Evolutionary conservation across 805 yeast species (phyloP), one percentile per base, ranked within the genome.

Genomic region (Peterozyma toletana): DNA sequence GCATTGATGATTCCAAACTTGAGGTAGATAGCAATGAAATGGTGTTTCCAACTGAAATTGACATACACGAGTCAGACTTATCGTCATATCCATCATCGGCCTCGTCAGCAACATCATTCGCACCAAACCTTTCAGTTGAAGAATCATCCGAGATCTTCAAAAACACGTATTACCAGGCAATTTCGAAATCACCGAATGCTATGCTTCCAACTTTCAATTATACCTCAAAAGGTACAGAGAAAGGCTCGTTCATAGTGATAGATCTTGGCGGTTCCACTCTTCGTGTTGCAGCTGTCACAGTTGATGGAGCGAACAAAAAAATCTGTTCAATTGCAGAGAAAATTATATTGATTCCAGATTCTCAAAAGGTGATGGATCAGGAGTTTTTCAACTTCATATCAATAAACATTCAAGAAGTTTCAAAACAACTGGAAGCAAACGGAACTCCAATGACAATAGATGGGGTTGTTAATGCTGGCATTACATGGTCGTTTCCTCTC

Each of bases 401-500:
- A 5, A 48, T 49, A 13, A 56, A 63, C n/a, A 64, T 68, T 31
- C 15, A 35, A 5, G 59, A 57, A 33, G 60, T 66, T 2, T 21
- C 29, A 5, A 42, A 44, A 27, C 13, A 37, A 4, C 21, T 15
- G 14, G 14, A 21, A 21, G 27, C 27, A 21, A 21, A 21, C 27
- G 27, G 27, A 21, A 21, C 27, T 21, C 7, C 27, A 21, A 21
- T 39, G 15, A n/a, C 31, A 13, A 5, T 41, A 11, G 50, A 46
- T 35, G 46, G 47, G 5, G 31, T 40, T 2, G 59, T 74, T 30
- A 57, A 57, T 30, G 57, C 71, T 10, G 82, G 80, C 3, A 54
- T 78, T 35, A 69, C 80, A 5, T 76, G 82, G 80, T 72, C 79
- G 5, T 78, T 79, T 56, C 81, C 84, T 0, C 57, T 76, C 31